These are phyloP conservation scores for Emergomyces orientalis DNA, from an alignment of 2,329 filamentous ascomycete species.

Conservation along the genomic window DNA sequence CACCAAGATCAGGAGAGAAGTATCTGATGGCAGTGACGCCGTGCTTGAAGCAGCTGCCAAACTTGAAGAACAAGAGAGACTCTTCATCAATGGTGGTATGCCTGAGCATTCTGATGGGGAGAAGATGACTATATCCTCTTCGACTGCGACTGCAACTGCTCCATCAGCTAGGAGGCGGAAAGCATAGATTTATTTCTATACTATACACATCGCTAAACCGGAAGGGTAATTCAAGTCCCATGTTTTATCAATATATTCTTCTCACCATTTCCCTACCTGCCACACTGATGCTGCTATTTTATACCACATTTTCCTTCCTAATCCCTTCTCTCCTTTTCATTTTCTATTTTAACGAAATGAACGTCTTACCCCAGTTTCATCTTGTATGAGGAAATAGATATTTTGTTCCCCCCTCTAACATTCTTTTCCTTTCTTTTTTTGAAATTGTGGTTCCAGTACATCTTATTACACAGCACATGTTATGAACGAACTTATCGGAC, in stretches of 20 bases:
- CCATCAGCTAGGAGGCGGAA: conserved; percentile 3
- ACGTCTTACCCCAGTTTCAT: not conserved
- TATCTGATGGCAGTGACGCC: conserved; percentile 23
- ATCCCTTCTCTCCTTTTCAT: not conserved
- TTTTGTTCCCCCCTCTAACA: not conserved
- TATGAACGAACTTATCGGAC: not conserved
- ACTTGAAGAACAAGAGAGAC: conserved; percentile 14
- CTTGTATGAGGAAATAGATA: not conserved
- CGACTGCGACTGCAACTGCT: conserved; percentile 1
- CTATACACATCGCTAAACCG: not conserved
- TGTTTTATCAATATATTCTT: not conserved
- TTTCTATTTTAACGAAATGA: not conserved
- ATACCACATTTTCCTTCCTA: not conserved
- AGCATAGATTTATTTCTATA: not conserved
- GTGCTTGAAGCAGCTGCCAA: conserved; percentile 26
- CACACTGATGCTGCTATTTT: not conserved
- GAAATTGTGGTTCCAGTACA: not conserved
- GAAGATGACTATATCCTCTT: not conserved
- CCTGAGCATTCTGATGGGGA: not conserved
- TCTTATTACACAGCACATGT: not conserved
- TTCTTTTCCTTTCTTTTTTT: not conserved
- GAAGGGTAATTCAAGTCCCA: too few relatives aligned
- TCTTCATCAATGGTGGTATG: conserved; percentile 16
- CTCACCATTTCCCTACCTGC: not conserved
- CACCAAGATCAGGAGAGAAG: conserved; percentile 20